Percentiles rank a stretch among this genome's conserved stretches.
phyloP scores from a whole-genome alignment of 176 grass and related monocot genomes.

The Musa schizocarpa region DNA sequence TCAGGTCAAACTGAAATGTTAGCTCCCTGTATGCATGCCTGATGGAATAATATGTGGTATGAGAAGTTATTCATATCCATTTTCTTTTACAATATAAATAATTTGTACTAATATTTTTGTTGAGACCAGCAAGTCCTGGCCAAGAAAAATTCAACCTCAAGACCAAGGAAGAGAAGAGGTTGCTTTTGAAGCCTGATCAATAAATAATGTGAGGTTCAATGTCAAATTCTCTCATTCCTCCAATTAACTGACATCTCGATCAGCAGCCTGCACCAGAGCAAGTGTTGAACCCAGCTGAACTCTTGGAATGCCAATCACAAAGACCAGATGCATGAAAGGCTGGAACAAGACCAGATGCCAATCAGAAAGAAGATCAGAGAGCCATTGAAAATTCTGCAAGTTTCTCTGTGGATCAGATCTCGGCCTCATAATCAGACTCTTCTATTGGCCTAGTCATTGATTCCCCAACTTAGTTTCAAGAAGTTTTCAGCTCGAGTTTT shows the following conservation, averaged over 20 bases:
- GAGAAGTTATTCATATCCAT: background rate
- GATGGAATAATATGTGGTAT: background rate
- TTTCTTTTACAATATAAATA: background rate
- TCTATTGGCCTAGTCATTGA: no score
- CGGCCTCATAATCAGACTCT: no score
- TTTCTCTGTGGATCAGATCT: no score
- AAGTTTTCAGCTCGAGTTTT: no score
- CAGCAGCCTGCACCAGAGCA: background rate
- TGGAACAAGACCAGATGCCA: no score
- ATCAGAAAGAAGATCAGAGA: no score
- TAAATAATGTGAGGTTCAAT: no score
- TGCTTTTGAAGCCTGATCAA: no score
- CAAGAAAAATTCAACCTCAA: background rate
- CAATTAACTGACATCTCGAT: background rate
- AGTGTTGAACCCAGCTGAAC: background rate
- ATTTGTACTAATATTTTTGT: background rate
- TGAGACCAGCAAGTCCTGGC: background rate
- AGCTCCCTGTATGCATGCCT: background rate
- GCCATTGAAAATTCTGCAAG: no score
- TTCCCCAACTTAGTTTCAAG: no score
- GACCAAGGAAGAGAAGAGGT: background rate
- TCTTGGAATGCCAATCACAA: no score
- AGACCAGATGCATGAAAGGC: no score
- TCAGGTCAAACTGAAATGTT: background rate
- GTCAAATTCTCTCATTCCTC: background rate